Base-by-base conservation (phyloP, 139 green algal genomes). In the Klebsormidium nitens region DNA sequence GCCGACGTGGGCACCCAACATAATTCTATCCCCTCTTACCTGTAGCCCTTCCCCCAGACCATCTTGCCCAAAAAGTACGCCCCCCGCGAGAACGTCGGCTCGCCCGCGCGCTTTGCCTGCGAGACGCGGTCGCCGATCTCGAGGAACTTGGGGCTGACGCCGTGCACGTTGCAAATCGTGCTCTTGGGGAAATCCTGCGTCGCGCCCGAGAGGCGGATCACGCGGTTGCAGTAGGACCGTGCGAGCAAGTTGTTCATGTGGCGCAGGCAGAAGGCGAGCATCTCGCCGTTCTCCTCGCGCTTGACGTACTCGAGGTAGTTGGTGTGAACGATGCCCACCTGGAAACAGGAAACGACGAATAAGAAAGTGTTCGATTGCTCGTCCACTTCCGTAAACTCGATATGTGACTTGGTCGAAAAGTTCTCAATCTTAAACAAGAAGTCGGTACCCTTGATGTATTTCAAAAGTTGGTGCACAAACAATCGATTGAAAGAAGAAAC, bases 291-390 rank as follows among this genome's bases (percentile, higher is more conserved):
- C 49, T 90, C 84, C 80, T 95, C 90, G 5, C 89, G 69, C 0
- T 64, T 81, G 1, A 86, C 94, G 69, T 99, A 99, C 81, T 99
- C 95, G 55, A 97, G 83, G 82, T 99, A 99, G 84, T 99, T 99
- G 62, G 95, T 99, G 87, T 99, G 95, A 78, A 98, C 91, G 50
- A 99, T 86, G 28, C 90, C 95, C 26, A 95, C n/a, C n/a, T n/a
- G n/a, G n/a, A n/a, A n/a, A n/a, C n/a, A n/a, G n/a, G n/a, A n/a
- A n/a, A n/a, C n/a, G n/a, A n/a, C n/a, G n/a, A n/a, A n/a, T n/a
- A n/a, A n/a, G n/a, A n/a, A n/a, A n/a, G n/a, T n/a, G n/a, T n/a
- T n/a, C n/a, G n/a, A n/a, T n/a, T n/a, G n/a, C n/a, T n/a, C n/a
- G n/a, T n/a, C n/a, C n/a, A n/a, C n/a, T n/a, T n/a, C n/a, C n/a